Conservation (phyloP, 225 moss, liverwort and hornwort species). For the Lunularia cruciata region DNA sequence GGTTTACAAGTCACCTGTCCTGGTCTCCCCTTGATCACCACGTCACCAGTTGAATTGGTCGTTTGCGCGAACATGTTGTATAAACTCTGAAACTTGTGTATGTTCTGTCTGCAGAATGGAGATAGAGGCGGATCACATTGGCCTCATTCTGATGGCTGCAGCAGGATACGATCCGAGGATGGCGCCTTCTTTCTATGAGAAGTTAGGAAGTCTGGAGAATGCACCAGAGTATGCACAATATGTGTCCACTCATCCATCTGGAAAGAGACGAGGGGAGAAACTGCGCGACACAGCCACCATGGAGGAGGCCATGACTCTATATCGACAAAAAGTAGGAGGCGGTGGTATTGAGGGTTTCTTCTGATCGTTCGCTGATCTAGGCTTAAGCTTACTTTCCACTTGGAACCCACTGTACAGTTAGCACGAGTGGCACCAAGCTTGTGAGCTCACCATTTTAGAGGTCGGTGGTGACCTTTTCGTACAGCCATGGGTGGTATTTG, state of each 20-base stretch:
- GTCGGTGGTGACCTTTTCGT: background rate
- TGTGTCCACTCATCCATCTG: conserved; percentile 84
- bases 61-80: background rate
- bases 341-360: conserved; percentile 65
- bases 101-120: conserved; percentile 77
- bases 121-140: conserved; percentile 94
- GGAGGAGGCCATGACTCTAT: conserved; percentile 71
- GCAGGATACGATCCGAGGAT: conserved; percentile 75
- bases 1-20: too few species aligned
- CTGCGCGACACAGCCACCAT: conserved; percentile 72
- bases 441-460: background rate
- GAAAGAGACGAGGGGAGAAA: conserved; percentile 68
- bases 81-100: background rate
- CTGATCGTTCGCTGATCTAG: background rate
- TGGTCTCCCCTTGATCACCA: too few species aligned
- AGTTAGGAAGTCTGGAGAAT: conserved; percentile 70
- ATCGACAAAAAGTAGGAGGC: conserved; percentile 59
- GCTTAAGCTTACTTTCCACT: background rate
- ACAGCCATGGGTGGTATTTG: background rate
- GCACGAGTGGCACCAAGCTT: background rate
- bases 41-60: too few species aligned
- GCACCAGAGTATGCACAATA: conserved; percentile 72
- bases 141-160: conserved; percentile 92
- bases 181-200: conserved; percentile 84
- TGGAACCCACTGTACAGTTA: background rate